phyloP scores from a whole-genome alignment of 1,284 basidiomycete genomes.

The Sporisorium sorghi region DNA sequence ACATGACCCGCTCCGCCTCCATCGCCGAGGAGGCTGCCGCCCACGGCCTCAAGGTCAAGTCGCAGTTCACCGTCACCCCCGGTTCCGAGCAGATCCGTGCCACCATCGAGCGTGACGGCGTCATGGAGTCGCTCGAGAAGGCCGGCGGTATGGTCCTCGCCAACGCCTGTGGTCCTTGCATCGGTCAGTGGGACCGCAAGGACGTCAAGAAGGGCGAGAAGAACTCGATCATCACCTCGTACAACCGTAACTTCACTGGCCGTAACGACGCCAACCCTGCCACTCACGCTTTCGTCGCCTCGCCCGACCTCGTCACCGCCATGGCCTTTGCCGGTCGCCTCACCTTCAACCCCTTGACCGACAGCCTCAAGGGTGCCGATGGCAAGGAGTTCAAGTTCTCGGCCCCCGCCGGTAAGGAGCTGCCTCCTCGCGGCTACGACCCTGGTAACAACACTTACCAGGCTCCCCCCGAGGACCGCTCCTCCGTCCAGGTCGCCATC shows the following conservation, averaged over 20 bases:
- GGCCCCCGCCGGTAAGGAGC: conserved; percentile 87
- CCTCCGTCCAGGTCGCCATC: conserved; percentile 86
- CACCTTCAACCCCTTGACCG: conserved; percentile 96
- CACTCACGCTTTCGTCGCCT: conserved; percentile 98
- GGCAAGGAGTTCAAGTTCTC: conserved; percentile 98
- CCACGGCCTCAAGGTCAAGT: conserved; percentile 90
- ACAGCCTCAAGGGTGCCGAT: conserved; percentile 86
- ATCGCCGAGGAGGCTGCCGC: conserved; percentile 88
- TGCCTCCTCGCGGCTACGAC: conserved; percentile 94
- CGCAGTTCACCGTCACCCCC: conserved; percentile 96
- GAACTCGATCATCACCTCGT: conserved; percentile 94
- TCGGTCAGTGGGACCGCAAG: conserved; percentile 97
- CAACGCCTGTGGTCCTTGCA: conserved; percentile 98
- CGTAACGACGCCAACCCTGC: conserved; percentile 99
- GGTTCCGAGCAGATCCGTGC: conserved; percentile 98
- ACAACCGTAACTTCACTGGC: conserved; percentile 99
- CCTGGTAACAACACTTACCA: conserved; percentile 97
- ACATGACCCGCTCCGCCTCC: conserved; percentile 96
- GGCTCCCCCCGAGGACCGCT: conserved; percentile 87
- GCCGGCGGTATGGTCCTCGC: conserved; percentile 94
- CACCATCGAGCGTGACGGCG: conserved; percentile 95
- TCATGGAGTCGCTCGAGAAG: conserved; percentile 86
- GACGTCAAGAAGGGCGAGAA: conserved; percentile 96
- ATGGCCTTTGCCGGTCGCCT: conserved; percentile 94
- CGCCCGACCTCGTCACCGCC: conserved; percentile 96